These are phyloP conservation scores for Gnomoniopsis sp. DNA, from an alignment of 2,329 filamentous ascomycete genomes.

Conservation along the genomic window DNA sequence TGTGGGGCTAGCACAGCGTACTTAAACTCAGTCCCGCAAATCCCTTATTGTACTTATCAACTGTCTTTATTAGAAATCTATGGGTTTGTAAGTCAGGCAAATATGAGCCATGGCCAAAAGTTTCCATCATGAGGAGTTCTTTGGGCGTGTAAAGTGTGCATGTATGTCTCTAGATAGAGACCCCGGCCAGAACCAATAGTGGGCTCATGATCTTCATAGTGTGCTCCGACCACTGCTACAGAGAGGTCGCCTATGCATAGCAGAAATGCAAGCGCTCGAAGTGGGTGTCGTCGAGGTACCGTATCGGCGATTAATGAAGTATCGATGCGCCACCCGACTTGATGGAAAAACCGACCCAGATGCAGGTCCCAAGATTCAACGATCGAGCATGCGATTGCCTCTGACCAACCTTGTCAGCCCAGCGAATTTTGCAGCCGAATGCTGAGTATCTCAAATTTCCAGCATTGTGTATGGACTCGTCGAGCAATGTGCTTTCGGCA, in stretches of 20 bases:
- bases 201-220: background rate
- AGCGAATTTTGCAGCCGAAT: background rate
- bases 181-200: background rate
- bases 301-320: background rate
- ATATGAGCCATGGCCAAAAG: background rate
- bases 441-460: background rate
- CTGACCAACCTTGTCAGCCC: background rate
- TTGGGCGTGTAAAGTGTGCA: background rate
- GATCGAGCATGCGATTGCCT: background rate
- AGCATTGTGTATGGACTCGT: background rate
- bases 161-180: background rate
- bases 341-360: background rate
- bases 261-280: background rate
- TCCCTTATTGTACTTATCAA: too few relatives aligned
- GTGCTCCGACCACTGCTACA: background rate
- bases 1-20: too few relatives aligned
- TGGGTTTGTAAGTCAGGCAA: too few relatives aligned
- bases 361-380: background rate
- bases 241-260: background rate
- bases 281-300: background rate
- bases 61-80: too few relatives aligned
- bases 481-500: background rate
- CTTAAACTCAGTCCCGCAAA: too few relatives aligned
- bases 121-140: background rate
- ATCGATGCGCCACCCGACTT: background rate